phyloP scores from a whole-genome alignment of 768 basidiomycete genomes.

The Boletus sp. region DNA sequence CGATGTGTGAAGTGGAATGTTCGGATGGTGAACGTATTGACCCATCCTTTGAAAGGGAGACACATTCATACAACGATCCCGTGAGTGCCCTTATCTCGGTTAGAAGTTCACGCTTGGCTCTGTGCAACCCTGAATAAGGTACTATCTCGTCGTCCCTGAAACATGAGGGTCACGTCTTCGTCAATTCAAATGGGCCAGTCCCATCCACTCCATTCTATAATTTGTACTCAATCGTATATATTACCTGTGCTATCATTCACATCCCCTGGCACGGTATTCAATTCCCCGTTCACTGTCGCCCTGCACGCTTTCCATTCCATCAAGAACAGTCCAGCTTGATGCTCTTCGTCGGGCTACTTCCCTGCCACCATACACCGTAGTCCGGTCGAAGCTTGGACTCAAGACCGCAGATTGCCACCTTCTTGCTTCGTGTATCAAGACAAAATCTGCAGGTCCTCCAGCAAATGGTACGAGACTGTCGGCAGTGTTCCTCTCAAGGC shows the following conservation, averaged over 20 bases:
- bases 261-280: neutral
- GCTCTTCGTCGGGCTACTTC: conserved; percentile 17
- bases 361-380: conserved; percentile 16
- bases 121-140: neutral
- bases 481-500: neutral
- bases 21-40: neutral
- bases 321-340: conserved; percentile 15
- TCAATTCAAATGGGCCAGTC: neutral
- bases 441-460: conserved; percentile 53
- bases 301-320: conserved; percentile 9
- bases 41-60: neutral
- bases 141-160: conserved; percentile 9
- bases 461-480: conserved; percentile 34
- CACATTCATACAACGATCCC: neutral
- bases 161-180: neutral
- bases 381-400: conserved; percentile 37
- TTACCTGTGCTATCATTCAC: neutral
- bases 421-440: conserved; percentile 50
- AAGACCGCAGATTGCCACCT: conserved; percentile 46
- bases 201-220: neutral
- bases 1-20: neutral
- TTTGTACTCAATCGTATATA: neutral
- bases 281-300: neutral
- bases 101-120: neutral
- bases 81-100: conserved; percentile 7